A percentile compares a stretch with the other conserved stretches of the same genome.
These are phyloP conservation scores for Candida chauliodis DNA, from an alignment of 805 yeast genomes.

Conservation along the genomic window DNA sequence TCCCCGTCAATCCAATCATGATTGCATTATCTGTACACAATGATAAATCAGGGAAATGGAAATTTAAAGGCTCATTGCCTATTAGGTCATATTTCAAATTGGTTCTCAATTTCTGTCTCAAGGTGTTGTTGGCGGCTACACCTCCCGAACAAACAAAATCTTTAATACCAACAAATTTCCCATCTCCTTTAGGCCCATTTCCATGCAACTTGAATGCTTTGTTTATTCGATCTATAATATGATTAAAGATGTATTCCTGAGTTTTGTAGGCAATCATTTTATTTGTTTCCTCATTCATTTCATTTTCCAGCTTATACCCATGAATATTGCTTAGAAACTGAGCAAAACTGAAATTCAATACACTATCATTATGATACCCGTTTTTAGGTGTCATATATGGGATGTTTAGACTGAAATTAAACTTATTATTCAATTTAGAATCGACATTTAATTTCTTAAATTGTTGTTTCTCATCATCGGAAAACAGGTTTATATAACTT, in stretches of 20 bases:
- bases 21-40: slow-evolving; percentile 93
- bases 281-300: slow-evolving; percentile 25
- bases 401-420: slow-evolving; percentile 22
- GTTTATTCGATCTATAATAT: slow-evolving; percentile 62
- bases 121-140: slow-evolving; percentile 71
- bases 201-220: slow-evolving; percentile 43
- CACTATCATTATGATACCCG: slow-evolving; percentile 21
- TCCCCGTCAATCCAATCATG: slow-evolving; percentile 98
- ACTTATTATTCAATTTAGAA: slow-evolving; percentile 18
- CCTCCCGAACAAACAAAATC: slow-evolving; percentile 89
- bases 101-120: slow-evolving; percentile 47
- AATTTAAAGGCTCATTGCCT: slow-evolving; percentile 17
- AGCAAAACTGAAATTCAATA: slow-evolving; percentile 64
- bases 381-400: slow-evolving; percentile 34
- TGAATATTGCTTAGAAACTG: slow-evolving; percentile 62
- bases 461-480: slow-evolving; percentile 22
- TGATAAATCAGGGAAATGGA: slow-evolving; percentile 64
- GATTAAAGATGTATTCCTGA: slow-evolving; percentile 69
- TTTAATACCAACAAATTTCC: slow-evolving; percentile 39
- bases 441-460: slow-evolving; percentile 19
- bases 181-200: slow-evolving; percentile 22
- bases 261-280: slow-evolving; percentile 53
- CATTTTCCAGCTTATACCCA: slow-evolving; percentile 17
- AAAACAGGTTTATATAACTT: slow-evolving; percentile 37
- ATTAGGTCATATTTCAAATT: slow-evolving; percentile 26